phyloP scores from a whole-genome alignment of 352 stramenopile species.

The Pythium dissotocum region DNA sequence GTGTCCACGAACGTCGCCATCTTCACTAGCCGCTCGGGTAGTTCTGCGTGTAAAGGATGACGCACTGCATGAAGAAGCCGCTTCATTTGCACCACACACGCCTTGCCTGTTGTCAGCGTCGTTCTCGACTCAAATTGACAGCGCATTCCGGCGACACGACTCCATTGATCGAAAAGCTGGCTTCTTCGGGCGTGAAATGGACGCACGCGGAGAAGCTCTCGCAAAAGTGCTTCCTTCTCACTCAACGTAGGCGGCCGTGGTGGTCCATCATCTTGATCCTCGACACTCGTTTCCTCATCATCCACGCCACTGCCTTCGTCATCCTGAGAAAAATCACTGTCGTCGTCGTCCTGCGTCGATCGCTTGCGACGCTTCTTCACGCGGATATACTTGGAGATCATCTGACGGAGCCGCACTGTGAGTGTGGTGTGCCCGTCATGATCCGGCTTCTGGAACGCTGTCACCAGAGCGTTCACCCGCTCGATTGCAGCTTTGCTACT shows the following conservation, averaged over 20 bases:
- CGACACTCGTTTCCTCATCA: too few species aligned
- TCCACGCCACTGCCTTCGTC: too few species aligned
- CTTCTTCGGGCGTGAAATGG: not conserved
- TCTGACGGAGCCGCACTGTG: not conserved
- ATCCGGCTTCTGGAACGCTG: slow-evolving; percentile 5
- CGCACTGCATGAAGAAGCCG: not conserved
- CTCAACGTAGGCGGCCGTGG: not conserved
- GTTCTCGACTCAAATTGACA: not conserved
- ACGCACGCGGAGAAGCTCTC: not conserved
- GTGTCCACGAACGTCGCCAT: not conserved
- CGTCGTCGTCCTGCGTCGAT: too few species aligned
- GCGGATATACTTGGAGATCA: not conserved
- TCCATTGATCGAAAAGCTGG: not conserved
- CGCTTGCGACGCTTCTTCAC: too few species aligned
- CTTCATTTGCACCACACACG: not conserved
- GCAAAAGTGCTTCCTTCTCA: not conserved
- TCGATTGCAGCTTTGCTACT: too few species aligned
- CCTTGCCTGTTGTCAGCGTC: not conserved
- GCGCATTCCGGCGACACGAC: not conserved
- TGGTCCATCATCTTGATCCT: too few species aligned
- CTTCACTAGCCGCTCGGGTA: not conserved
- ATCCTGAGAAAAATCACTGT: too few species aligned
- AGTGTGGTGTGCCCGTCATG: slow-evolving; percentile 1
- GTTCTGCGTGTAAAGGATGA: not conserved
- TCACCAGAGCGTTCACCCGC: not conserved